Evolutionary conservation across 306 rosid genomes (phyloP), one percentile per base, ranked within the genome.

Genomic region (Pyrus bretschneideri): DNA sequence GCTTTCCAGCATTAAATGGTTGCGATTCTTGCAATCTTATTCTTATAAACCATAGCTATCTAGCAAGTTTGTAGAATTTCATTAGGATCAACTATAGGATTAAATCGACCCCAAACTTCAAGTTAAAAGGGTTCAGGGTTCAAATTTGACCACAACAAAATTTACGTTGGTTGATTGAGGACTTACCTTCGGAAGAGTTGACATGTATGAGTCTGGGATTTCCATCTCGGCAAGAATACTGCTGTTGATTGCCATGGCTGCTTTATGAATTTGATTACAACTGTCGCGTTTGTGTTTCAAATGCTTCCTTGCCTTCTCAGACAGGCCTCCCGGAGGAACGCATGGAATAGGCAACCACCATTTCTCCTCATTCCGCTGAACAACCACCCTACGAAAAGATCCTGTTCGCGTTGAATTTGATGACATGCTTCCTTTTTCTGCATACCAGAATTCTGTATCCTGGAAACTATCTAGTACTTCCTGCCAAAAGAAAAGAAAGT

Each of bases 311-410:
- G 96, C 76, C 81, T 89, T 89, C 46, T 87, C 93, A 40, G 96
- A 86, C 67, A 96, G 88, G 70, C 99, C 99, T 19, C 82, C 84
- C 0, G 89, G 58, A 79, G 80, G 83, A 61, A 92, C 90, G 82
- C 98, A 96, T 40, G 99, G 99, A 68, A 91, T 85, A 13, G 99
- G 99, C 75, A 92, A 71, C 99, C 99, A 96, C 99, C 99, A 96
- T 76, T 96, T 96, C 79, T 92, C 99, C 70, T 96, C 99, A 78
- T 89, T 91, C 76, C 96, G 81, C 78, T 81, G 87, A 84, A 60
- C 40, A 72, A 70, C 81, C 77, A 93, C 70, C 84, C 74, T 88
- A 11, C 99, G 85, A 74, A 96, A 96, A 4, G 99, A 96, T 76
- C 97, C 93, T 21, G 89, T 80, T 40, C 73, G 81, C 57, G 78